Evolutionary conservation across 192 early-diverging fungal genomes (phyloP).

Genomic region (Dissophora globulifera): DNA sequence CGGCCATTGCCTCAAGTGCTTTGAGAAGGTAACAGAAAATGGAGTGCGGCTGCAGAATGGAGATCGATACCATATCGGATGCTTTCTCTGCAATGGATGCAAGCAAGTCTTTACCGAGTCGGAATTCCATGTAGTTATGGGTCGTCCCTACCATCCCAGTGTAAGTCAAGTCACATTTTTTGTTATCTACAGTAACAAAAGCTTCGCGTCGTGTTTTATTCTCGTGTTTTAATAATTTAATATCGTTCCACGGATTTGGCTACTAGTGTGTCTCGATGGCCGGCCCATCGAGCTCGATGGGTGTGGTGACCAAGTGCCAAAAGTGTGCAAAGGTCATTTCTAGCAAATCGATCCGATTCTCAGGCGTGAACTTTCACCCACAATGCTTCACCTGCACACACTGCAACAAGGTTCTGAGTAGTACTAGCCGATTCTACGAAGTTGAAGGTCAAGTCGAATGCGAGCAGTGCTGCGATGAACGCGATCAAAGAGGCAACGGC

Average conservation of each 20-base stretch:
- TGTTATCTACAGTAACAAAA: no score
- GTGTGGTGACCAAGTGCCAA: slow-evolving; percentile 44
- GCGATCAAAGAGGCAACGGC: slow-evolving; percentile 6
- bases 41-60: slow-evolving; percentile 54
- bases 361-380: slow-evolving; percentile 48
- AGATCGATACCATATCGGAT: slow-evolving; percentile 54
- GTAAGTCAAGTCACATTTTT: no score
- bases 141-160: slow-evolving; percentile 53
- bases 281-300: slow-evolving; percentile 10
- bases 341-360: slow-evolving; percentile 52
- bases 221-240: no score
- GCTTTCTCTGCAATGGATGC: slow-evolving; percentile 58
- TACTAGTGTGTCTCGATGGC: slow-evolving; percentile 50
- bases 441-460: slow-evolving; percentile 58
- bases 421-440: slow-evolving; percentile 54
- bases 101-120: slow-evolving; percentile 57
- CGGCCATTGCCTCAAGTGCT: slow-evolving; percentile 52
- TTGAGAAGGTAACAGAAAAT: slow-evolving; percentile 51
- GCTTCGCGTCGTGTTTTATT: no score
- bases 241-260: no score
- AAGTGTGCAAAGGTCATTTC: slow-evolving; percentile 44
- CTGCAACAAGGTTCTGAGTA: slow-evolving; percentile 40
- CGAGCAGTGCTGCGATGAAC: slow-evolving; percentile 49
- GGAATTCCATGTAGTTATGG: slow-evolving; percentile 53
- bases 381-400: slow-evolving; percentile 56